These are phyloP conservation scores for Mimosa bimucronata DNA, from an alignment of 306 rosid genomes.

Conservation along the genomic window DNA sequence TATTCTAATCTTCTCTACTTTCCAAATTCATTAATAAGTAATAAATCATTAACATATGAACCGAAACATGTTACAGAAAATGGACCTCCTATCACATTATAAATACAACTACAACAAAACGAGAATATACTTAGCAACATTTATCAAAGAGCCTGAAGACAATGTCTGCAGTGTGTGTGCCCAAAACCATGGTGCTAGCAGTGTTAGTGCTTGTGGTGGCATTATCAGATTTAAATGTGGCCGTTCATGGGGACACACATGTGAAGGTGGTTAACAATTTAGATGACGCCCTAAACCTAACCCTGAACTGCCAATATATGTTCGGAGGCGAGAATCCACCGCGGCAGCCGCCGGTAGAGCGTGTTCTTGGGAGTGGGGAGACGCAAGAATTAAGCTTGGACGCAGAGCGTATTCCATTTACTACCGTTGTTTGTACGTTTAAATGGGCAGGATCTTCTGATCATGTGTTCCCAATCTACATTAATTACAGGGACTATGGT, in stretches of 20 bases:
- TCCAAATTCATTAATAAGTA: not conserved
- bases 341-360: not conserved
- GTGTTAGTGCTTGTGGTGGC: not conserved
- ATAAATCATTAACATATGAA: not conserved
- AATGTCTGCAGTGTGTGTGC: no score
- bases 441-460: not conserved
- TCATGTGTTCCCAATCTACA: not conserved
- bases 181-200: no score
- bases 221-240: not conserved
- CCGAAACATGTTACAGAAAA: not conserved
- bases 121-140: no score
- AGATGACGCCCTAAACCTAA: not conserved
- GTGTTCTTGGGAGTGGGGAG: not conserved
- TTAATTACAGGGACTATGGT: not conserved
- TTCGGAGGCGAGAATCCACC: not conserved
- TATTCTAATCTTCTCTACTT: not conserved
- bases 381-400: not conserved
- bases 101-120: not conserved
- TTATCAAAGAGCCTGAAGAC: no score
- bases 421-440: not conserved
- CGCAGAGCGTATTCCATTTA: not conserved
- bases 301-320: not conserved
- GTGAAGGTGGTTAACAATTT: not conserved
- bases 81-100: not conserved
- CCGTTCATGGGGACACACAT: not conserved